phyloP scores from a whole-genome alignment of 306 rosid species.

The Rosa multiflora region DNA sequence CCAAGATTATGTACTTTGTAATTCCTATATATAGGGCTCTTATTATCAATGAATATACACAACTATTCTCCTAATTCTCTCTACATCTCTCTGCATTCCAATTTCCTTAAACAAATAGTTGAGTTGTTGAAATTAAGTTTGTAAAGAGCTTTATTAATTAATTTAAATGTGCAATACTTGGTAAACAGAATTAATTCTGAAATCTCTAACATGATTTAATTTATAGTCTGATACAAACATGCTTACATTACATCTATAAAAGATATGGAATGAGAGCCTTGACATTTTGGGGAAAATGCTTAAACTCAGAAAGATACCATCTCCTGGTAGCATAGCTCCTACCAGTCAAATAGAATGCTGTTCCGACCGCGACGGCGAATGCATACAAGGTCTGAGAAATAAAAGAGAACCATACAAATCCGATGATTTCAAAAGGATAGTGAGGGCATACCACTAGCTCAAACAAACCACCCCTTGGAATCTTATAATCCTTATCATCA shows the following conservation, averaged over 20 bases:
- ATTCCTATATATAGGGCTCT: too few relatives aligned
- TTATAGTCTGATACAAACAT: not conserved
- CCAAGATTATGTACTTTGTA: too few relatives aligned
- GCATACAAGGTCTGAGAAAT: conserved; percentile 57
- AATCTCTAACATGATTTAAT: not conserved
- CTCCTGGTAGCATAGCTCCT: conserved; percentile 66
- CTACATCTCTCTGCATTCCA: too few relatives aligned
- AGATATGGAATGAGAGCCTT: conserved; percentile 71
- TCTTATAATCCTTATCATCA: conserved; percentile 57
- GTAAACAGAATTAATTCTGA: not conserved
- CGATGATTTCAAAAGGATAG: conserved; percentile 66
- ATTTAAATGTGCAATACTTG: not conserved
- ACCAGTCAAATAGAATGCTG: conserved; percentile 55
- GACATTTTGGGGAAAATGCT: conserved; percentile 56
- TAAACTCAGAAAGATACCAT: conserved; percentile 76
- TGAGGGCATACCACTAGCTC: conserved; percentile 64
- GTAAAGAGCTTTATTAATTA: not conserved
- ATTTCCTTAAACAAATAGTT: too few relatives aligned
- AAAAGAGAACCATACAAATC: conserved; percentile 49
- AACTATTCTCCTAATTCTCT: too few relatives aligned
- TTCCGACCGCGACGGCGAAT: conserved; percentile 40
- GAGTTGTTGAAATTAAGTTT: too few relatives aligned
- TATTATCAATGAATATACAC: too few relatives aligned
- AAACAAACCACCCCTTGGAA: conserved; percentile 77
- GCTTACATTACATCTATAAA: conserved; percentile 20